phyloP scores from a whole-genome alignment of 202 grass and related monocot genomes.

The Panicum virgatum region DNA sequence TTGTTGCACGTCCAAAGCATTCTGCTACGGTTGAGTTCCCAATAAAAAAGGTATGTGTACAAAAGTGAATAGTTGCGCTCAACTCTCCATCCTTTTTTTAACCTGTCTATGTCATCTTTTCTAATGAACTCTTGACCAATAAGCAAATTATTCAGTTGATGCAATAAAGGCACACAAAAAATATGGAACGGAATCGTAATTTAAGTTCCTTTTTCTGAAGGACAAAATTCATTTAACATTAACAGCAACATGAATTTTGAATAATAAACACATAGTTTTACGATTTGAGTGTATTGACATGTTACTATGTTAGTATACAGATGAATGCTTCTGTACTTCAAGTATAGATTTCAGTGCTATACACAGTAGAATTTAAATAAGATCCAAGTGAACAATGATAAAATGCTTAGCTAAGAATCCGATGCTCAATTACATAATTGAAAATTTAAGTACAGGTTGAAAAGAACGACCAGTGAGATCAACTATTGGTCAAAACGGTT shows the following conservation, averaged over 20 bases:
- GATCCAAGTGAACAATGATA: background rate
- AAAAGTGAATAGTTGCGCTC: background rate
- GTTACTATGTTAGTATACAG: background rate
- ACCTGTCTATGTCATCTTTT: background rate
- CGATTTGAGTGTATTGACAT: slow-evolving; percentile 2
- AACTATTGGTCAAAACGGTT: slow-evolving; percentile 72
- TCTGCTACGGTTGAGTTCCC: background rate
- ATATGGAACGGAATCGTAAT: background rate
- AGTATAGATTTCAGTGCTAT: slow-evolving; percentile 14
- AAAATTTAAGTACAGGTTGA: slow-evolving; percentile 29
- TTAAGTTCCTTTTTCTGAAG: background rate
- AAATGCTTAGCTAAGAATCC: slow-evolving; percentile 30
- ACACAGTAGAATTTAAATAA: slow-evolving; percentile 20
- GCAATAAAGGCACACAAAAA: slow-evolving; percentile 11
- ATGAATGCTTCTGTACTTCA: slow-evolving; percentile 13
- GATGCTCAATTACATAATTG: slow-evolving; percentile 13
- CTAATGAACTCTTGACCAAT: background rate
- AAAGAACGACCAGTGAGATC: slow-evolving; percentile 34
- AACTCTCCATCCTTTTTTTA: background rate
- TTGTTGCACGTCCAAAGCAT: background rate
- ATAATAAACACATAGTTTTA: slow-evolving; percentile 4
- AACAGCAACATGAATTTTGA: slow-evolving; percentile 29
- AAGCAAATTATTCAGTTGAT: slow-evolving; percentile 1
- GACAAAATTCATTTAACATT: slow-evolving; percentile 2
- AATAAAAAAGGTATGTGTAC: background rate